Evolutionary conservation across 2,329 filamentous ascomycete genomes (phyloP), one percentile per base, ranked within the genome.

Genomic region (Sclerotinia trifoliorum): DNA sequence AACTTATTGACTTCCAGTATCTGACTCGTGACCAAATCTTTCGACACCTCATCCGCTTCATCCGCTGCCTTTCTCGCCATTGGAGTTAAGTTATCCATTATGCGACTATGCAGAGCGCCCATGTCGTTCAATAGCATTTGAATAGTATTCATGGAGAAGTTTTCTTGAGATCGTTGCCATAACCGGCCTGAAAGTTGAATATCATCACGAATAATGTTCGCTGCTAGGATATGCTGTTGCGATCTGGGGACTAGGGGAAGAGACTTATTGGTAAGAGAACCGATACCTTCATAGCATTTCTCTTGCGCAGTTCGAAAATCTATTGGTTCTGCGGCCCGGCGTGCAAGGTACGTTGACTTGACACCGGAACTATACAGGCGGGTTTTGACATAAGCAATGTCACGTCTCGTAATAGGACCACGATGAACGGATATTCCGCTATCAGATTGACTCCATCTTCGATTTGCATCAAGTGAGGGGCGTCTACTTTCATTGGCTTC

Each of bases 341-440:
- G 85, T 39, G 84, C 83, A 66, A 97, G 91, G 75, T 95, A 92
- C 75, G 88, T 88, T 0, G 94, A 94, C 80, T 96, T 96, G 75
- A 97, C 89, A n/a, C 93, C 94, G 0, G 93, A 92, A 71, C 89
- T 91, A 29, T 96, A 82, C 52, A 97, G 86, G 11, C 96, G 83
- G 0, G 92, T 86, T 68, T 88, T 86, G 2, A 94, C 84, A n/a
- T 93, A 88, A 21, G 91, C 90, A 65, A 96, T 85, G 73, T 97
- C 94, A n/a, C 86, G 86, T 73, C 85, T 87, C 13, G 84, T 88
- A 42, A 91, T 76, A 68, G 77, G 78, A n/a, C 76, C 75, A 56
- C 77, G 80, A 24, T 80, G 78, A 7, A 77, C 76, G 5, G 79
- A 76, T 4, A 77, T 73, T 42, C 74, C 78, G 64, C 80, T 80